phyloP scores from a whole-genome alignment of 345 rosid species.

The Theobroma cacao region DNA sequence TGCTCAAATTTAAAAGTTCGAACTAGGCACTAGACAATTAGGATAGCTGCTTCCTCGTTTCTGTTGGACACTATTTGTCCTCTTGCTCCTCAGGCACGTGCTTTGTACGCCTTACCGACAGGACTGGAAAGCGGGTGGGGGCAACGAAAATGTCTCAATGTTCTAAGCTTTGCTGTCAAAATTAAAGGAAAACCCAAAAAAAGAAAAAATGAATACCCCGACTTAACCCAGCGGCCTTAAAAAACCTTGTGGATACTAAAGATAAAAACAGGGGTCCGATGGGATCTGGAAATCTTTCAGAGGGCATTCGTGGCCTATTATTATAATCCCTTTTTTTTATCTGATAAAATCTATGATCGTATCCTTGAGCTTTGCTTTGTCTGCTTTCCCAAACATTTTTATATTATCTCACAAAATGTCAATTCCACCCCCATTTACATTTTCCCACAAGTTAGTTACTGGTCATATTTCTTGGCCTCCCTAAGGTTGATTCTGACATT shows the following conservation, averaged over 20 bases:
- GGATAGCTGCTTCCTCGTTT: neutral
- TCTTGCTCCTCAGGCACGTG: neutral
- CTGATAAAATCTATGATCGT: neutral
- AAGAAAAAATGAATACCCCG: too few species aligned
- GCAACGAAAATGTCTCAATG: neutral
- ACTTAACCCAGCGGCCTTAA: too few species aligned
- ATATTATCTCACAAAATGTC: neutral
- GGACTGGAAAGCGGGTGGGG: neutral
- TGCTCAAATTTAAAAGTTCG: neutral
- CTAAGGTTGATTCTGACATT: neutral
- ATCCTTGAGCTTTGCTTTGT: neutral
- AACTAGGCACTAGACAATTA: neutral
- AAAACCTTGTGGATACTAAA: too few species aligned
- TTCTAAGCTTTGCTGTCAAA: neutral
- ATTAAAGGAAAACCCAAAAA: neutral
- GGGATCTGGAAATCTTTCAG: neutral
- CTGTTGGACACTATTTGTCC: neutral
- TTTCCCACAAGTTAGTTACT: neutral
- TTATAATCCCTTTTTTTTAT: neutral
- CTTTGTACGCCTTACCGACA: neutral
- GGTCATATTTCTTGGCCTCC: neutral
- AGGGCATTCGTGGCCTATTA: neutral
- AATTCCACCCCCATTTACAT: neutral
- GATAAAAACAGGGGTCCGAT: neutral
- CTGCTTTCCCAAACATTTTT: neutral